Base-by-base conservation (phyloP, 257 asterid genomes). In the Lantana camara region DNA sequence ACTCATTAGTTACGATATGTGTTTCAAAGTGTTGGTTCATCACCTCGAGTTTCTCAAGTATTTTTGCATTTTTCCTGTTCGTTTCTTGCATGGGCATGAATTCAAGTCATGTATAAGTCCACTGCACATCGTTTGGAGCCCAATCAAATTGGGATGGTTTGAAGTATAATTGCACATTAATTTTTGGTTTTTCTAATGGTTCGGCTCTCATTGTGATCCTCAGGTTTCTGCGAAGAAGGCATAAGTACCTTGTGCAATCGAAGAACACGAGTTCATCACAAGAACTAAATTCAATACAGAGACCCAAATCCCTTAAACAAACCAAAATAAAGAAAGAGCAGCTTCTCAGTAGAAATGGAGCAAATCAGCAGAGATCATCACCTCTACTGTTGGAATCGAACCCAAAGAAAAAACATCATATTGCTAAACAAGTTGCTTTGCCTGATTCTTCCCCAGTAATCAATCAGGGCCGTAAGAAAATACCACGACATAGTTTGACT, bases 171-270 rank as follows among this genome's bases (percentile, higher is more conserved):
- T 57, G 16, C 9, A 4, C 21, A 13, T 15, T 50, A 15, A 17
- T 46, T 68, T 46, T 27, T 13, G 3, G 35, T 30, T 30, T 27
- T 32, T 49, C 27, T 9, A 15, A 67, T 57, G 11, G 63, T 57
- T 42, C 21, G 14, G 17, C 21, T 57, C 16, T 50, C 29, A 19
- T 7, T 50, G 29, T 57, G 7, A 51, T 60, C 29, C 27, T 29
- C 79, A 91, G 98, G 69, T 90, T 87, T 71, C 72, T 91, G 42
- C 77, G 83, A 2, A 74, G 34, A 75, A 84, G 95, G 42, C 59
- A 62, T 60, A 75, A 71, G 5, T 78, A 73, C 83, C 90, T 88
- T 7, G 42, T 69, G 64, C 54, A 73, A 59, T 45, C 74, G 14
- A 86, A 75, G 74, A 65, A 76, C 21, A 37, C 47, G 47, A 57